Percentiles rank a stretch among this genome's conserved stretches.
Conservation (phyloP, 768 basidiomycete species). For the Suillus sp. region DNA sequence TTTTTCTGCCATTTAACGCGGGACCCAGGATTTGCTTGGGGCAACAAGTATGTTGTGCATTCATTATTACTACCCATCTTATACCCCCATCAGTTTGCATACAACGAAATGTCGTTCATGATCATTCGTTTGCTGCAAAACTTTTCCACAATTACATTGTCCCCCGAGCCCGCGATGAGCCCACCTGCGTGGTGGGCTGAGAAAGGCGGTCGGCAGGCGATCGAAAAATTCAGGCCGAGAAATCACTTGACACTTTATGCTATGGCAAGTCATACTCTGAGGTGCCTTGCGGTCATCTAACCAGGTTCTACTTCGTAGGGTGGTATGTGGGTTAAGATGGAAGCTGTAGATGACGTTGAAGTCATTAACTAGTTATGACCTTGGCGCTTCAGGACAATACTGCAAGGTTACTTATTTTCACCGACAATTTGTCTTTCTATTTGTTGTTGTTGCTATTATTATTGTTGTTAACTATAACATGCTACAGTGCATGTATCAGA, state of each 20-base stretch:
- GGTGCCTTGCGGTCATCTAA: not conserved
- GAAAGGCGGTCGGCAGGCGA: constrained; percentile 27
- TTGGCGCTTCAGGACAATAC: not conserved
- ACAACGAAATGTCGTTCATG: constrained; percentile 38
- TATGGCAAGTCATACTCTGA: constrained; percentile 32
- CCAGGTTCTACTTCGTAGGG: constrained; percentile 31
- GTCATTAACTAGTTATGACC: not conserved
- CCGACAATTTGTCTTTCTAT: not conserved
- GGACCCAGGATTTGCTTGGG: constrained; percentile 42
- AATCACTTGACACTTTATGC: constrained; percentile 37
- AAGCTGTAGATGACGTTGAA: constrained; percentile 24
- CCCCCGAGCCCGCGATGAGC: constrained; percentile 23
- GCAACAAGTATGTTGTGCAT: constrained; percentile 35
- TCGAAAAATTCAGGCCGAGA: constrained; percentile 30
- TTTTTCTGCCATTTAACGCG: constrained; percentile 46
- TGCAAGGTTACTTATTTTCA: not conserved
- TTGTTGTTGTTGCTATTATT: not conserved
- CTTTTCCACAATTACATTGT: constrained; percentile 27
- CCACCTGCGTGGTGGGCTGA: constrained; percentile 33
- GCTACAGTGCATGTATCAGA: not conserved
- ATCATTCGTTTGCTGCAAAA: constrained; percentile 32
- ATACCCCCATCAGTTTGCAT: constrained; percentile 32
- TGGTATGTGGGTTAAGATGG: constrained; percentile 50
- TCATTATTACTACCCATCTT: constrained; percentile 11
- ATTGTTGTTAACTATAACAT: not conserved